phyloP scores from a whole-genome alignment of 2,329 filamentous ascomycete species.

The Colletotrichum navitas region DNA sequence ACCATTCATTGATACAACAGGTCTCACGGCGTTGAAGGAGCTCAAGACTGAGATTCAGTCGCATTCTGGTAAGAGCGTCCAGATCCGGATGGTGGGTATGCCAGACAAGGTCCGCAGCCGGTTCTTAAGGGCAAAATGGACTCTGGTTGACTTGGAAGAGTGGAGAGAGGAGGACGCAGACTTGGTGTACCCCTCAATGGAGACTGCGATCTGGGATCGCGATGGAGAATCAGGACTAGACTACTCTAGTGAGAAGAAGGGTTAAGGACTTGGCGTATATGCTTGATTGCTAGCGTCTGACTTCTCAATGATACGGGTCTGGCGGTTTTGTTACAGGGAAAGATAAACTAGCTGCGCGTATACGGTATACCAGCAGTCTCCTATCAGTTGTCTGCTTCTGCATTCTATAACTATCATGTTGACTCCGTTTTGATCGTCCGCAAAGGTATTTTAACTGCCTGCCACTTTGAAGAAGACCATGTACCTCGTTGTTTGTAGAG shows the following conservation, averaged over 20 bases:
- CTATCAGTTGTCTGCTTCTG: not conserved
- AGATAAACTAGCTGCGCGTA: not conserved
- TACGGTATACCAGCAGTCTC: not conserved
- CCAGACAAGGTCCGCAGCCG: conserved; percentile 56
- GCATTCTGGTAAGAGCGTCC: conserved; percentile 61
- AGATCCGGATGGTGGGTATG: conserved; percentile 65
- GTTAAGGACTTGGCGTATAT: not conserved
- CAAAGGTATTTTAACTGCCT: no score
- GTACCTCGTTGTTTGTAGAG: no score
- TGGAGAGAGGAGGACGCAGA: conserved; percentile 38
- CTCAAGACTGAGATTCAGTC: conserved; percentile 62
- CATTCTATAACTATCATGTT: not conserved
- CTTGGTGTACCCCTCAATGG: conserved; percentile 38
- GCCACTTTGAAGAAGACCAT: no score
- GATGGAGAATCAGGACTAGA: conserved; percentile 30
- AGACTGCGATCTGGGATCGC: conserved; percentile 38
- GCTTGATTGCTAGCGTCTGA: not conserved
- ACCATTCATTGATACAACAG: conserved; percentile 67
- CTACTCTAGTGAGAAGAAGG: conserved; percentile 25
- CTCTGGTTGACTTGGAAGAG: conserved; percentile 33
- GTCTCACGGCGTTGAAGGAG: conserved; percentile 62
- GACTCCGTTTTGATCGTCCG: no score
- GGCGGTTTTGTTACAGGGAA: not conserved
- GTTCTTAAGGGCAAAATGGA: conserved; percentile 56
- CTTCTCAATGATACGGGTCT: not conserved